Evolutionary conservation across 345 rosid species (phyloP).

Genomic region (Hibiscus tridactylites): DNA sequence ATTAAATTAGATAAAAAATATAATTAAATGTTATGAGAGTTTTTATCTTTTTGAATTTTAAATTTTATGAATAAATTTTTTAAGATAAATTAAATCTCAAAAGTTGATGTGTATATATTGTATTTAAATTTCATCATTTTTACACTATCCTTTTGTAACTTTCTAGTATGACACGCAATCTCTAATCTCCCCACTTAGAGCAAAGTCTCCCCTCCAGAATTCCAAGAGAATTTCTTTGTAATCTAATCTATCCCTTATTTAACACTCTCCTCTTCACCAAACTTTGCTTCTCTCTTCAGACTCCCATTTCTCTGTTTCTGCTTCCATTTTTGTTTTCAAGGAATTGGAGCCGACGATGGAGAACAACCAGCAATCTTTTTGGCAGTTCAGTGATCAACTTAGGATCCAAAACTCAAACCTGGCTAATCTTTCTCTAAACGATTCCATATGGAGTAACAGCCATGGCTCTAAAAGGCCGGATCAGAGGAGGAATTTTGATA

Average conservation of each 20-base stretch:
- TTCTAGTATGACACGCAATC: slow-evolving; percentile 42
- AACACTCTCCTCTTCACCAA: slow-evolving; percentile 13
- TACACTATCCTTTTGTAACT: neutral
- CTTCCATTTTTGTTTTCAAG: neutral
- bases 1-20: too few species aligned
- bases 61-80: too few species aligned
- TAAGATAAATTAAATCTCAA: too few species aligned
- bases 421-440: slow-evolving; percentile 71
- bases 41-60: too few species aligned
- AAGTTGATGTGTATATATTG: too few species aligned
- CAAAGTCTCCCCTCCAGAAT: neutral
- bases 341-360: slow-evolving; percentile 38
- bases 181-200: neutral
- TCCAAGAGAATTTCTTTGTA: slow-evolving; percentile 39
- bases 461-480: slow-evolving; percentile 45
- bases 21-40: too few species aligned
- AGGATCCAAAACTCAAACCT: slow-evolving; percentile 58
- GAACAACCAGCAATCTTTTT: slow-evolving; percentile 79
- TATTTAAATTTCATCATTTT: too few species aligned
- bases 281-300: neutral
- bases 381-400: slow-evolving; percentile 91
- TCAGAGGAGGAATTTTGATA: slow-evolving; percentile 71
- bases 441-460: slow-evolving; percentile 82
- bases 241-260: slow-evolving; percentile 6
- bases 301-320: neutral